These are phyloP conservation scores for Noccaea caerulescens DNA, from an alignment of 345 rosid genomes.

Conservation along the genomic window DNA sequence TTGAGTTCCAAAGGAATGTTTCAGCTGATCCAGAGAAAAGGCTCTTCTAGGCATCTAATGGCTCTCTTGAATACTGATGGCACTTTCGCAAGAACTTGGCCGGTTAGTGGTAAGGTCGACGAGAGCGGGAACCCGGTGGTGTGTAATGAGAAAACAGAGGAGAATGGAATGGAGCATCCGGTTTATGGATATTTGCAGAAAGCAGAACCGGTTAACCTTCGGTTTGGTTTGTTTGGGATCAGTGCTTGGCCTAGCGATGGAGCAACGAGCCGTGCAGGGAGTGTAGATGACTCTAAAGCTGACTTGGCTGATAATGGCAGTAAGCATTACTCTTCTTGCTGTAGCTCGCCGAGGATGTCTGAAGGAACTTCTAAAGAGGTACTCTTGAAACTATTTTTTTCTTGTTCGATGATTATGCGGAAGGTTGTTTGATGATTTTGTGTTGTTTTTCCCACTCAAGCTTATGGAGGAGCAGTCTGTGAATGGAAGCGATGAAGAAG, in stretches of 20 bases:
- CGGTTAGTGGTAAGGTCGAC: constrained; percentile 60
- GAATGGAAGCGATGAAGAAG: constrained; percentile 96
- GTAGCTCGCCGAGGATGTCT: constrained; percentile 91
- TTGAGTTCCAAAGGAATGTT: constrained; percentile 97
- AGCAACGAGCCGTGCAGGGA: constrained; percentile 88
- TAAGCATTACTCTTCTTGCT: constrained; percentile 82
- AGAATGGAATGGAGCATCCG: constrained; percentile 60
- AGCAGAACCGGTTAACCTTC: constrained; percentile 96
- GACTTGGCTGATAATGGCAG: constrained; percentile 84
- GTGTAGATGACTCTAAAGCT: constrained; percentile 82
- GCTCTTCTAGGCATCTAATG: constrained; percentile 96
- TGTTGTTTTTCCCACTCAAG: constrained; percentile 44
- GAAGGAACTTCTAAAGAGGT: constrained; percentile 97
- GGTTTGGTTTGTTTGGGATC: constrained; percentile 90
- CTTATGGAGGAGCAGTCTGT: constrained; percentile 92
- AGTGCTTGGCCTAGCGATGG: constrained; percentile 99
- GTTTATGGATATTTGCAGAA: constrained; percentile 80
- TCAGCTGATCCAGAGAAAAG: constrained; percentile 92
- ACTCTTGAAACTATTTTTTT: not conserved
- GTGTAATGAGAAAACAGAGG: constrained; percentile 47
- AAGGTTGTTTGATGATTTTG: constrained; percentile 4
- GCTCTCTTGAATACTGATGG: constrained; percentile 96
- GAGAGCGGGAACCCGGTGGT: constrained; percentile 53
- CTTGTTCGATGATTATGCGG: not conserved
- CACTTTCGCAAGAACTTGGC: constrained; percentile 96